Conservation (phyloP, 768 basidiomycete genomes). For the Mycena rebaudengoi region DNA sequence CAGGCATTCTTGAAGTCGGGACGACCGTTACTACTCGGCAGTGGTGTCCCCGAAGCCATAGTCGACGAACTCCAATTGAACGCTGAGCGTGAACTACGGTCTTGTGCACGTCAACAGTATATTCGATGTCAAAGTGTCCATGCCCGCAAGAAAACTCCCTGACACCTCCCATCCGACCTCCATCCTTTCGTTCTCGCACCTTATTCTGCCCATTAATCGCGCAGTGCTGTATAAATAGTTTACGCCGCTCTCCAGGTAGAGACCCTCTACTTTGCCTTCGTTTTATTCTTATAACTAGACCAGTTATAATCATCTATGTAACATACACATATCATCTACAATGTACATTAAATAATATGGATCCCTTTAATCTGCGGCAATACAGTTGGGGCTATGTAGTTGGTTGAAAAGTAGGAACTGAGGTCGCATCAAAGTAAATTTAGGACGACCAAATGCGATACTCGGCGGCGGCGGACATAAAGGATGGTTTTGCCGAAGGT, state of each 20-base stretch:
- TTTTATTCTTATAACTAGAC: conserved; percentile 6
- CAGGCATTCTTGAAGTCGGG: conserved; percentile 74
- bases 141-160: conserved; percentile 54
- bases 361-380: too few species aligned
- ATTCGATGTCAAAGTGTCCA: conserved; percentile 69
- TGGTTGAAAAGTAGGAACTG: too few species aligned
- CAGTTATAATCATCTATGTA: conserved; percentile 14
- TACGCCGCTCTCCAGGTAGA: conserved; percentile 20
- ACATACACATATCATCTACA: not conserved
- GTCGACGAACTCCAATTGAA: conserved; percentile 63
- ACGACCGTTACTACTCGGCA: conserved; percentile 72
- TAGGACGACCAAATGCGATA: too few species aligned
- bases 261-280: conserved; percentile 17
- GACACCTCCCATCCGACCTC: conserved; percentile 1
- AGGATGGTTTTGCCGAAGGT: too few species aligned
- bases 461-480: too few species aligned
- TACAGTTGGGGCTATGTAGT: too few species aligned
- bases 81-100: conserved; percentile 59
- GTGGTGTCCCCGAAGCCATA: conserved; percentile 61
- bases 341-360: conserved; percentile 18
- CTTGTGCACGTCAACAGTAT: conserved; percentile 55
- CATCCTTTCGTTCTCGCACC: not conserved
- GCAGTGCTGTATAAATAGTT: conserved; percentile 24
- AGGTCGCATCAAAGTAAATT: too few species aligned
- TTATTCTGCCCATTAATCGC: conserved; percentile 22